Conservation (phyloP, 2,329 filamentous ascomycete species). For the Elsinoe perseae region DNA sequence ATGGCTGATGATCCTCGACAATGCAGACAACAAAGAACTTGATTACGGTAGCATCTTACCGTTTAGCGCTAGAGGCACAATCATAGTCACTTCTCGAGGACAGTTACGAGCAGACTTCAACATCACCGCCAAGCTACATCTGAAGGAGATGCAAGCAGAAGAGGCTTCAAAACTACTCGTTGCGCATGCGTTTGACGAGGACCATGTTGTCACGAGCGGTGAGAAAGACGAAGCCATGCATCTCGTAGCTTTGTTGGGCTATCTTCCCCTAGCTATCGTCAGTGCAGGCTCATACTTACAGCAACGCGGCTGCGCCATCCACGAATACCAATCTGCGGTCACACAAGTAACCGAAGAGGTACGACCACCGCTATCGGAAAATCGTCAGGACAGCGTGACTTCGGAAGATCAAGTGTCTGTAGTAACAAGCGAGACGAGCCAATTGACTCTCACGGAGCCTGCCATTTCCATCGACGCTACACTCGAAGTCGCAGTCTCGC, state of each 20-base stretch:
- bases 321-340: neutral
- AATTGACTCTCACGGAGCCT: neutral
- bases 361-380: neutral
- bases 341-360: neutral
- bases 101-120: neutral
- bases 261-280: neutral
- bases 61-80: neutral
- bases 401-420: neutral
- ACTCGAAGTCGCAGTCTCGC: neutral
- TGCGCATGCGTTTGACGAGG: neutral
- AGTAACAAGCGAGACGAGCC: neutral
- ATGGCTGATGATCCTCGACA: neutral
- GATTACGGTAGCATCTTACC: neutral
- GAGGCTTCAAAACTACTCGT: neutral
- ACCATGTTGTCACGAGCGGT: neutral
- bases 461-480: neutral
- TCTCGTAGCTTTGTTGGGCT: neutral
- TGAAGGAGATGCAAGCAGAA: neutral
- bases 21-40: neutral
- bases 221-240: neutral
- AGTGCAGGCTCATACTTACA: neutral
- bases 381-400: neutral
- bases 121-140: neutral
- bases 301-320: neutral
- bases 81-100: neutral